Percentiles rank a stretch among this genome's conserved stretches.
These are phyloP conservation scores for Staphylotrichum tortipilum DNA, from an alignment of 495 filamentous ascomycete genomes.

Conservation along the genomic window DNA sequence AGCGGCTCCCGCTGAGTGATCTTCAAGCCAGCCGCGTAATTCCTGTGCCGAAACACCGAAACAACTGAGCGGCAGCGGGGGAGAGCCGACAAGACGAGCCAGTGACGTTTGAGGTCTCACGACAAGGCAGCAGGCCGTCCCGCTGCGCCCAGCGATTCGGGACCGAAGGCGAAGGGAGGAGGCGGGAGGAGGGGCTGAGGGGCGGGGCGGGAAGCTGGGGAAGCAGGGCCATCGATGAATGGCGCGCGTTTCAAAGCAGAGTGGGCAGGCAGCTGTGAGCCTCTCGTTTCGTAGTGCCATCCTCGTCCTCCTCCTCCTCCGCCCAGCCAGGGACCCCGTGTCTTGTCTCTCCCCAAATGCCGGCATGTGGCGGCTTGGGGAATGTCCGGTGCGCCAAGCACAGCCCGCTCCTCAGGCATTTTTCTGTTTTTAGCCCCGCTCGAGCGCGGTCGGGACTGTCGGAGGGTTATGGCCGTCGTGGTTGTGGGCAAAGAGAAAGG, in stretches of 20 bases:
- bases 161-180: neutral
- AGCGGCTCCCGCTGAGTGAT: neutral
- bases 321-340: too few relatives aligned
- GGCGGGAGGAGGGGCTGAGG: neutral
- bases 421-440: neutral
- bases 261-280: too few relatives aligned
- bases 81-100: neutral
- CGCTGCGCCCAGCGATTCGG: neutral
- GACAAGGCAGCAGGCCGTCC: neutral
- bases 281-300: too few relatives aligned
- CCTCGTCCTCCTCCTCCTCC: too few relatives aligned
- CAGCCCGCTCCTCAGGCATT: neutral
- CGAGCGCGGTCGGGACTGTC: neutral
- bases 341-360: neutral
- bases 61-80: neutral
- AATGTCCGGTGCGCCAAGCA: slow-evolving; percentile 21
- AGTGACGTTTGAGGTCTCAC: neutral
- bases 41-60: neutral
- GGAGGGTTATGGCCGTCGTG: too few relatives aligned
- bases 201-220: neutral
- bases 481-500: neutral
- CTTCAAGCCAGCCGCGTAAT: neutral
- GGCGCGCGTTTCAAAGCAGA: too few relatives aligned
- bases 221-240: too few relatives aligned
- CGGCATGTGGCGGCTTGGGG: slow-evolving; percentile 16